These are phyloP conservation scores for Leptosphaerulina australis DNA, from an alignment of 2,329 filamentous ascomycete species.

Conservation along the genomic window DNA sequence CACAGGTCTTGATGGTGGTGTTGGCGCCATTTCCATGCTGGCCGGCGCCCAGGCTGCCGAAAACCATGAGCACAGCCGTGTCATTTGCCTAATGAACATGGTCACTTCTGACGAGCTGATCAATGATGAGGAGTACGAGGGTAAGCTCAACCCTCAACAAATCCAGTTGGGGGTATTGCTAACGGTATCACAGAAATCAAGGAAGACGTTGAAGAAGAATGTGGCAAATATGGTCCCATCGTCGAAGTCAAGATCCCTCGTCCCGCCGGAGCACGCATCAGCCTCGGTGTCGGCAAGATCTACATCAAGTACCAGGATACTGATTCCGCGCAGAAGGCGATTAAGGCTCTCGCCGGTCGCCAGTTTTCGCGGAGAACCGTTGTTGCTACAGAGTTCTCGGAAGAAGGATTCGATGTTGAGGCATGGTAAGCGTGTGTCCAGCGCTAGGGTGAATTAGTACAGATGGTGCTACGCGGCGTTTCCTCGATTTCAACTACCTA, in stretches of 20 bases:
- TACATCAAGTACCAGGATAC: conserved; percentile 88
- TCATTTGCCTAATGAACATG: conserved; percentile 96
- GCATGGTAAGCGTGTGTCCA: conserved; percentile 69
- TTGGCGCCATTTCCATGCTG: conserved; percentile 97
- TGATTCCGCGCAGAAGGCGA: conserved; percentile 80
- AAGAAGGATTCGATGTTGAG: conserved; percentile 94
- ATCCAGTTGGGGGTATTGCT: background rate
- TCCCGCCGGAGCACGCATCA: conserved; percentile 80
- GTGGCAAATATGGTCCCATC: conserved; percentile 85
- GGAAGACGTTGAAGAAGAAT: conserved; percentile 93
- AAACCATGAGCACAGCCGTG: conserved; percentile 74
- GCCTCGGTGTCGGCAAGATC: conserved; percentile 93
- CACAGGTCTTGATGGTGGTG: conserved; percentile 88
- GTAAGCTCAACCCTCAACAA: conserved; percentile 56
- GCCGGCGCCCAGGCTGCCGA: conserved; percentile 84
- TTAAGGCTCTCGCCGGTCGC: conserved; percentile 87
- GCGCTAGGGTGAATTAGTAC: background rate
- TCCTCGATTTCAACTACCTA: background rate
- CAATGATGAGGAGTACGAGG: conserved; percentile 93
- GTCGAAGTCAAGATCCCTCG: conserved; percentile 91
- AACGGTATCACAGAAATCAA: conserved; percentile 75
- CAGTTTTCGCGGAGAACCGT: conserved; percentile 98
- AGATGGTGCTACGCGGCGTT: conserved; percentile 13
- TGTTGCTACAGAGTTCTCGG: conserved; percentile 93
- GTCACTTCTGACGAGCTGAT: conserved; percentile 94